phyloP scores from a whole-genome alignment of 139 green algal genomes.

The Micromonas commoda region DNA sequence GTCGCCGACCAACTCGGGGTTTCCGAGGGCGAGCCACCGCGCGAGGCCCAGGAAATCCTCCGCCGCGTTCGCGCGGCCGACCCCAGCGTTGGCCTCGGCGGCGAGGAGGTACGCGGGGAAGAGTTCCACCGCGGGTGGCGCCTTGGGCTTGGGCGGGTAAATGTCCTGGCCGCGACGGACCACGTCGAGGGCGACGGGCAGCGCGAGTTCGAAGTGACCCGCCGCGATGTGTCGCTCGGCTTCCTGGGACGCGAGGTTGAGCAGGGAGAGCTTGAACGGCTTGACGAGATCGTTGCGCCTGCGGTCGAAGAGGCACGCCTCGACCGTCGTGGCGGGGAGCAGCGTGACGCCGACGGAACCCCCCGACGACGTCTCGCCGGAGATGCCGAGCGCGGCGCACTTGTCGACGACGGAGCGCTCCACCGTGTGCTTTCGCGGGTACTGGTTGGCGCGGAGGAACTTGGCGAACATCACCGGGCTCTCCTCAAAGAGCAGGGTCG shows the following conservation, averaged over 20 bases:
- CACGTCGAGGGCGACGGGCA: slow-evolving; percentile 64
- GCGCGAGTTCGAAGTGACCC: slow-evolving; percentile 62
- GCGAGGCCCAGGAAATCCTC: slow-evolving; percentile 69
- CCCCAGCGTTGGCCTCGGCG: slow-evolving; percentile 46
- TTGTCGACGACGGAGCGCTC: slow-evolving; percentile 52
- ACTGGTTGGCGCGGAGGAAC: slow-evolving; percentile 62
- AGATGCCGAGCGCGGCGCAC: slow-evolving; percentile 53
- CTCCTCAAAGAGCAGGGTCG: slow-evolving; percentile 63
- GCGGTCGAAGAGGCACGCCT: slow-evolving; percentile 52
- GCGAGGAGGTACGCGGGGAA: slow-evolving; percentile 74
- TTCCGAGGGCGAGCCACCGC: slow-evolving; percentile 59
- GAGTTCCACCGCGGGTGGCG: slow-evolving; percentile 55
- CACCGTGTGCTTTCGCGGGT: slow-evolving; percentile 43
- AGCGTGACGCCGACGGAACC: slow-evolving; percentile 50
- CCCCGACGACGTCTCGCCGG: slow-evolving; percentile 43
- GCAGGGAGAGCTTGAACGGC: slow-evolving; percentile 68
- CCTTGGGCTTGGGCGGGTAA: slow-evolving; percentile 54
- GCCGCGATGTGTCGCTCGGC: slow-evolving; percentile 61
- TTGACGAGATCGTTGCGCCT: slow-evolving; percentile 42
- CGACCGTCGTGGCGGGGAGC: slow-evolving; percentile 54
- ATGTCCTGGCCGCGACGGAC: slow-evolving; percentile 64
- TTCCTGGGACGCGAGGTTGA: slow-evolving; percentile 72
- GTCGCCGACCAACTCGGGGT: slow-evolving; percentile 56
- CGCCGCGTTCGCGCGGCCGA: slow-evolving; percentile 55
- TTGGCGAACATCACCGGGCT: slow-evolving; percentile 60